Base-by-base conservation (phyloP, 352 stramenopile species). In the Pythium brachiatum region DNA sequence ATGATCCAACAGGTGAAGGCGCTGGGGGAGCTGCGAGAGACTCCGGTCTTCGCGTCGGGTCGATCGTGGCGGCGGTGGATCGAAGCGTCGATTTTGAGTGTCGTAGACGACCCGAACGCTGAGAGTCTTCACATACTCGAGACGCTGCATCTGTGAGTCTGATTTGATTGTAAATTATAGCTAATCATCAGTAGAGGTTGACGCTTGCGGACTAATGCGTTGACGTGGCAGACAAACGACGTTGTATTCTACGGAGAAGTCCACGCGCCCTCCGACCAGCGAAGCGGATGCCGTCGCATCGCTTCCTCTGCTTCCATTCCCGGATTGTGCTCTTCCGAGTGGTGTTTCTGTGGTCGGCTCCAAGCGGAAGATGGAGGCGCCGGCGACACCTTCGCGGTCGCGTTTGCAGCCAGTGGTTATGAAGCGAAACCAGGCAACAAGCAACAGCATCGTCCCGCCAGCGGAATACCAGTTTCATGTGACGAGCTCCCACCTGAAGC, bases 101-200 rank as follows among this genome's bases (percentile, higher is more conserved):
- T 86, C 54, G 41, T 81, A 3, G 68, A 77, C 3, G 78, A 90
- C 60, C 70, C 56, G 51, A 90, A 90, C 43, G 62, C 73, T 13
- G 81, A 90, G 70, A 83, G 69, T 16, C 69, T 90, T 23, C 74
- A 72, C 16, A 77, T 88, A 66, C 74, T 90, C 34, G 75, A 90
- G 48, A 75, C 76, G 39, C 62, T 90, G 34, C 64, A 79, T 16
- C 41, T 88, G 81, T 90, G 75, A 12, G 60, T 51, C 12, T 38
- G 9, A 16, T 9, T 34, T 34, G 5, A 9, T n/a, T n/a, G n/a
- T n/a, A n/a, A n/a, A n/a, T n/a, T n/a, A n/a, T n/a, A n/a, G n/a
- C n/a, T n/a, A n/a, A n/a, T n/a, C n/a, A n/a, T n/a, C n/a, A n/a
- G n/a, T n/a, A n/a, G n/a, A n/a, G n/a, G n/a, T n/a, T n/a, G n/a